phyloP scores from a whole-genome alignment of 768 basidiomycete species.

The Phlebiopsis flavidoalba region DNA sequence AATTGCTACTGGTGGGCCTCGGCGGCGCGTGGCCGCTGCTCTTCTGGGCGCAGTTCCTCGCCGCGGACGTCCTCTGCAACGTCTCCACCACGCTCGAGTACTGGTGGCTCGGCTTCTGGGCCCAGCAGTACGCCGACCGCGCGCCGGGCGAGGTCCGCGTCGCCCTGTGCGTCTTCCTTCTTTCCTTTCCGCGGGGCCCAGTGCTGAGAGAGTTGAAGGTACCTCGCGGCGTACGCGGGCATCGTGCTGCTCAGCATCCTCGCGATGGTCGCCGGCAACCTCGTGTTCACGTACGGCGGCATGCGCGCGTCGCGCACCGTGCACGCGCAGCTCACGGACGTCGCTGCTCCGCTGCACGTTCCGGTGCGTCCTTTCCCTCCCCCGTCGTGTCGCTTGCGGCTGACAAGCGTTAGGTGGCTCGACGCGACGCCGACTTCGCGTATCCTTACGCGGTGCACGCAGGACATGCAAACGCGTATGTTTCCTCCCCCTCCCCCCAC shows the following conservation, averaged over 20 bases:
- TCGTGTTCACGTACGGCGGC: conserved; percentile 29
- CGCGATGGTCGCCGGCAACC: not conserved
- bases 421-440: conserved; percentile 30
- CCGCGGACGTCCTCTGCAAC: conserved; percentile 17
- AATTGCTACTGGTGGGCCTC: conserved; percentile 20
- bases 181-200: not conserved
- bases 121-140: conserved; percentile 17
- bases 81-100: conserved; percentile 24
- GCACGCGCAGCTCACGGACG: conserved; percentile 46
- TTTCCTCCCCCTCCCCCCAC: not conserved
- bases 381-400: no score
- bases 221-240: conserved; percentile 37
- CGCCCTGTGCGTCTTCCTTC: conserved; percentile 8
- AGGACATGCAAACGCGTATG: conserved; percentile 27
- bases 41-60: conserved; percentile 26
- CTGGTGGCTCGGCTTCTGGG: conserved; percentile 38
- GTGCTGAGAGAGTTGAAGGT: conserved; percentile 27
- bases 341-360: conserved; percentile 56
- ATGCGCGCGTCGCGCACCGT: conserved; percentile 51
- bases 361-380: conserved; percentile 34
- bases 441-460: conserved; percentile 27
- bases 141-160: conserved; percentile 12
- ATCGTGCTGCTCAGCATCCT: conserved; percentile 27
- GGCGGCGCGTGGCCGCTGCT: conserved; percentile 21
- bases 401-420: conserved; percentile 25